Evolutionary conservation across 2,329 filamentous ascomycete genomes (phyloP), one percentile per base, ranked within the genome.

Genomic region (Colletotrichum sp.): DNA sequence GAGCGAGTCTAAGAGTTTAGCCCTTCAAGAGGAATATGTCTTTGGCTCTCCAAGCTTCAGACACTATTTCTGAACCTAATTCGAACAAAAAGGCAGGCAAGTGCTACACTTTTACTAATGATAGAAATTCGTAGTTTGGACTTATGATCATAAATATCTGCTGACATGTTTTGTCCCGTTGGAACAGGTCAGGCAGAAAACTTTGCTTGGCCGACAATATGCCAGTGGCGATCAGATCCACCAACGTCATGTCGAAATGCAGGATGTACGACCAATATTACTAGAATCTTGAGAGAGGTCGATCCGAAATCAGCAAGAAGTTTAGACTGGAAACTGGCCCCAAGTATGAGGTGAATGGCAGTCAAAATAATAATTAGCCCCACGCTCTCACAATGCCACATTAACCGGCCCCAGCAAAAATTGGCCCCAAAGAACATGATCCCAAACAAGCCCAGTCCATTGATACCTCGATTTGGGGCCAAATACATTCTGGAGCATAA

Each of bases 31-130:
- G 18, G 9, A 49, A 49, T n/a, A 4, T 12, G 0, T 49, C 0
- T 49, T 49, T 0, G 9, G 44, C 44, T 1, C 18, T 49, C 0
- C 18, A 49, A 3, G 4, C 9, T 49, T n/a, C 18, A 10, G 1
- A 49, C 44, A 49, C 18, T n/a, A 2, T 13, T 49, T n/a, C 18
- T 21, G 10, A 49, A 49, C 18, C 9, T n/a, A 49, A 12, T 12
- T n/a, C 5, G 6, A n/a, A n/a, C 0, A 0, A 1, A 49, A 49
- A 44, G 39, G 39, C 9, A 21, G 0, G 9, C 18, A 49, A 2
- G 0, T 49, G 1, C 44, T 12, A 1, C 44, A 49, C 6, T 12
- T 21, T 1, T 12, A 6, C 18, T 4, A 21, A 4, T 49, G 0
- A 49, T 7, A 6, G 18, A 21, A 13, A n/a, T 49, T 6, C 0